phyloP scores from a whole-genome alignment of 2,329 filamentous ascomycete genomes.

The Lizonia empirigonia region DNA sequence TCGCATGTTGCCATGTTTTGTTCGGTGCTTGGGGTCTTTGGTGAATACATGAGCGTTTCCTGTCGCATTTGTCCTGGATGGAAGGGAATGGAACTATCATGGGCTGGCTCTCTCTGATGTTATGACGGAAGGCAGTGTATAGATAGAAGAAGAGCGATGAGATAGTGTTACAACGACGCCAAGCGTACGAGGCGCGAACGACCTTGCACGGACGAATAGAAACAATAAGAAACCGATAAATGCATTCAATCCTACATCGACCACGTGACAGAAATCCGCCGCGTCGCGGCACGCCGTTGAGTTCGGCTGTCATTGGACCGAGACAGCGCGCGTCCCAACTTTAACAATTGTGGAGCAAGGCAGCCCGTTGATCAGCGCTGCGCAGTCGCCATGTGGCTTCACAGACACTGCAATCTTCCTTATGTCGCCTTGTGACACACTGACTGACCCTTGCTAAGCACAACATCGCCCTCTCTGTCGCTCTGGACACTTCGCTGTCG shows the following conservation, averaged over 20 bases:
- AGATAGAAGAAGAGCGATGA: constrained; percentile 13
- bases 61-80: constrained; percentile 17
- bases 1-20: constrained; percentile 9
- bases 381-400: constrained; percentile 12
- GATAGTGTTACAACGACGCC: neutral
- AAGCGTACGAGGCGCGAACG: constrained; percentile 4
- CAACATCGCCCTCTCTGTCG: neutral
- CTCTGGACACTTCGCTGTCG: neutral
- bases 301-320: constrained; percentile 8
- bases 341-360: constrained; percentile 13
- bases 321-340: constrained; percentile 9
- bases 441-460: constrained; percentile 2
- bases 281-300: constrained; percentile 8
- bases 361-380: constrained; percentile 4
- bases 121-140: constrained; percentile 16
- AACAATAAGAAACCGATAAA: neutral
- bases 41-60: constrained; percentile 20
- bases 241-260: too few species aligned
- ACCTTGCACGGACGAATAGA: constrained; percentile 1
- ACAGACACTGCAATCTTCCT: neutral
- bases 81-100: constrained; percentile 5
- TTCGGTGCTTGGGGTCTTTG: constrained; percentile 8
- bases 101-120: constrained; percentile 22
- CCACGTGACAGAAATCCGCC: too few species aligned
- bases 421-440: neutral